Evolutionary conservation across 352 stramenopile genomes (phyloP), one percentile per base, ranked within the genome.

Genomic region (Globisporangium paroecandrum): DNA sequence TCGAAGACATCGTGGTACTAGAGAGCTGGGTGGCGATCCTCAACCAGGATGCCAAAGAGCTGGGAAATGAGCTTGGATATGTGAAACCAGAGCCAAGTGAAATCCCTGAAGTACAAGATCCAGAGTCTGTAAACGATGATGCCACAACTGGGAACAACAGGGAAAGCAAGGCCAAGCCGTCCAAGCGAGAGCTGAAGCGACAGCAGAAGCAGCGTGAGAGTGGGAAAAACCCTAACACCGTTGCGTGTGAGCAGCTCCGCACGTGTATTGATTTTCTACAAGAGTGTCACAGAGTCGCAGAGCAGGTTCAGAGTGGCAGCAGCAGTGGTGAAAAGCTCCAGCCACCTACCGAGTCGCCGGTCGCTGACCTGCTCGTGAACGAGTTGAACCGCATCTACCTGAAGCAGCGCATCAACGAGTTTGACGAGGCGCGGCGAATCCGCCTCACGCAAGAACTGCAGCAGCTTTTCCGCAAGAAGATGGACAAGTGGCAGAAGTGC

Each of bases 181-280:
- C 27, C 47, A 62, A 67, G 57, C 75, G 72, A 22, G 58, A 62
- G 73, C 49, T 70, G 43, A 63, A 61, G 62, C 46, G 64, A 25
- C 57, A 62, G 20, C 55, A 59, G 36, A 38, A 58, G 55, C 22
- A 49, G n/a, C 32, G 56, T 9, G 9, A 32, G 15, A 63, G 20
- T 8, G 38, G 49, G 6, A 70, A 62, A 4, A 22, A 43, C 24
- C 24, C 36, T 20, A 43, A 62, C 46, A 18, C 34, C 2, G 36
- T 20, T 7, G 77, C 70, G 32, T 77, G 73, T 57, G 69, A 84
- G 15, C 79, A 89, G 58, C 68, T 90, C 20, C 58, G 73, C n/a
- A 74, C 74, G 3, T 87, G 81, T 24, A 71, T 91, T 34, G 68
- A 60, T 34, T 93, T 93, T 62, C 71, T 89, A 18, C 10, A 65